Evolutionary conservation across 139 green algal genomes (phyloP).

Genomic region (Zygnema cylindricum): DNA sequence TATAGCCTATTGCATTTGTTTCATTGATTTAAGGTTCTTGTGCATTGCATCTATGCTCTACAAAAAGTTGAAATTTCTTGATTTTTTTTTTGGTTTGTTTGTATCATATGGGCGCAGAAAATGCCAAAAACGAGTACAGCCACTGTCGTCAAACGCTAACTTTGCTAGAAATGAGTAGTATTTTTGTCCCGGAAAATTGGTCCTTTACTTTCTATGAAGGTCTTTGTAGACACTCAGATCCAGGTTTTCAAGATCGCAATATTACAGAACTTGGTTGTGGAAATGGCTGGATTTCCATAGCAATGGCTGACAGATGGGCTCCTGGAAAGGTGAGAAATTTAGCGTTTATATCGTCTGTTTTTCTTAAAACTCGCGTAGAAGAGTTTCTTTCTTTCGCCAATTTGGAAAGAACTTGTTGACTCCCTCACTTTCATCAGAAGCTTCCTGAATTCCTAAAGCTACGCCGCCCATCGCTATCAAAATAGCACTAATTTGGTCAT

Average conservation of each 20-base stretch:
- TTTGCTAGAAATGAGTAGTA: conserved; percentile 53
- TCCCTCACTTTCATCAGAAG: background rate
- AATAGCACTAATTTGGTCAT: no score
- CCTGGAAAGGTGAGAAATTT: conserved; percentile 36
- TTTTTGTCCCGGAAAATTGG: conserved; percentile 59
- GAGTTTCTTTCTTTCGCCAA: no score
- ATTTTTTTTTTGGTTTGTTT: background rate
- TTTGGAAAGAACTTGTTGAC: no score
- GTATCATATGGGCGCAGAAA: background rate
- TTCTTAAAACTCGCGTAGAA: no score
- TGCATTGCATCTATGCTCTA: no score
- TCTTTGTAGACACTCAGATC: conserved; percentile 21
- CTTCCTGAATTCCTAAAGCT: background rate
- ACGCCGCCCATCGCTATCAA: no score
- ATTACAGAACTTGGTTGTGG: conserved; percentile 54
- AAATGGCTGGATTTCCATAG: conserved; percentile 59
- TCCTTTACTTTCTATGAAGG: conserved; percentile 62
- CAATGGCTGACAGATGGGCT: conserved; percentile 28
- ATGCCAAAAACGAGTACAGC: background rate
- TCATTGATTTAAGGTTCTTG: background rate
- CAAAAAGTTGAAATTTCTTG: background rate
- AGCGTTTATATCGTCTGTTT: no score
- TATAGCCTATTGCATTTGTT: background rate
- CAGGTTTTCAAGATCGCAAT: conserved; percentile 25
- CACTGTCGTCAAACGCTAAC: conserved; percentile 20